These are phyloP conservation scores for Wickerhamomyces chaumierensis DNA, from an alignment of 805 yeast genomes.

Conservation along the genomic window DNA sequence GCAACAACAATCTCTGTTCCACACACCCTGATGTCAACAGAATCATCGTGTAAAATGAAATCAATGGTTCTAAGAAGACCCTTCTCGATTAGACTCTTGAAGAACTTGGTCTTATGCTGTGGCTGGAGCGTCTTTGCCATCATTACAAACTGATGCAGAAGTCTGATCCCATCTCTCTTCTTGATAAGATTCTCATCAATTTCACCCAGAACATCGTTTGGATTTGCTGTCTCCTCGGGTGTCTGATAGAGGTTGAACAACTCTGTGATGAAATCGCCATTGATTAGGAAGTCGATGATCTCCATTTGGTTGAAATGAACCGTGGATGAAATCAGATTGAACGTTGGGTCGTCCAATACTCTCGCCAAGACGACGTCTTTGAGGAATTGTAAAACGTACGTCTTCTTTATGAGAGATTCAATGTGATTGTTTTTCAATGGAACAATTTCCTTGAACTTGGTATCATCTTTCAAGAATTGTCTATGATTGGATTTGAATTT, in stretches of 20 bases:
- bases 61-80: slow-evolving; percentile 64
- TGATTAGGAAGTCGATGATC: slow-evolving; percentile 47
- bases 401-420: slow-evolving; percentile 51
- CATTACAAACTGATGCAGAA: slow-evolving; percentile 69
- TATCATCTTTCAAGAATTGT: slow-evolving; percentile 42
- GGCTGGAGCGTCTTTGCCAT: slow-evolving; percentile 59
- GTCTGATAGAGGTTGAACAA: slow-evolving; percentile 47
- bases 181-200: slow-evolving; percentile 14
- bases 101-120: slow-evolving; percentile 54
- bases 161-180: slow-evolving; percentile 60
- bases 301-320: slow-evolving; percentile 61
- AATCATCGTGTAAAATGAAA: slow-evolving; percentile 53
- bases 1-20: slow-evolving; percentile 76
- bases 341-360: slow-evolving; percentile 69
- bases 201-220: not conserved
- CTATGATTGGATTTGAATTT: slow-evolving; percentile 71
- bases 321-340: slow-evolving; percentile 52
- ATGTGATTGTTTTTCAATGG: slow-evolving; percentile 44
- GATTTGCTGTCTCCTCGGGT: not conserved
- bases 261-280: slow-evolving; percentile 38
- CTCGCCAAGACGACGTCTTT: slow-evolving; percentile 83
- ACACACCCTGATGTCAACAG: slow-evolving; percentile 40
- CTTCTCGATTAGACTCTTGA: slow-evolving; percentile 44
- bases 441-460: slow-evolving; percentile 60
- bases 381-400: slow-evolving; percentile 68